Base-by-base conservation (phyloP, 345 rosid species). In the Acer saccharum region DNA sequence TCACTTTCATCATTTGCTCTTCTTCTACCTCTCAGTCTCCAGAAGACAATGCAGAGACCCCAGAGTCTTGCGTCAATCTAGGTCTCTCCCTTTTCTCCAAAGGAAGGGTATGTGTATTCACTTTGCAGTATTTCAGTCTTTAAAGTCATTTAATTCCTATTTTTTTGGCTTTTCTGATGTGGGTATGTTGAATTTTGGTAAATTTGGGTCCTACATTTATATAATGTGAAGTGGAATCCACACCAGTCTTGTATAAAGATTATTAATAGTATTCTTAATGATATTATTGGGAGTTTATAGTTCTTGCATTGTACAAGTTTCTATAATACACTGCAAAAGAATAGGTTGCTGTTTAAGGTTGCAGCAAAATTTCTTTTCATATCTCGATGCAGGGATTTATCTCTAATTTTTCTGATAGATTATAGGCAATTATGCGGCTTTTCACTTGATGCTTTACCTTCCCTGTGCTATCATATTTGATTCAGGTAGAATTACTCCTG, bases 71-170 rank as follows among this genome's bases (percentile, higher is more conserved):
- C 74, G 97, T 92, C 79, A 94, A 91, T 76, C 76, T 79, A 75
- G 99, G 97, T n/a, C 98, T 96, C 79, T 86, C 90, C 43, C 90
- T 91, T 46, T 94, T 96, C 83, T 91, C 94, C 69, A 92, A 85
- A 83, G 97, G 98, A 82, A 84, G 89, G 84, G 98, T 94, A 72
- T 7, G 74, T 6, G 18, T 67, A 6, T 46, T 44, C 18, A 23
- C 21, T 69, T 29, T 14, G 54, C 71, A 58, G 52, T 39, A 27
- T 23, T 75, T 32, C 41, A 10, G 4, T 58, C n/a, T 1, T 21
- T 73, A 4, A 39, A 12, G 12, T 4, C 77, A 6, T n/a, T 43
- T 12, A n/a, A 10, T 10, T 6, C 3, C 62, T 2, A 12, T 9
- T 4, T 35, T 69, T 43, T 23, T 46, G 39, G 7, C 5, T 10